Percentiles rank a stretch among this genome's conserved stretches.
These are phyloP conservation scores for Penicillium sp. DNA, from an alignment of 2,329 filamentous ascomycete species.

Conservation along the genomic window DNA sequence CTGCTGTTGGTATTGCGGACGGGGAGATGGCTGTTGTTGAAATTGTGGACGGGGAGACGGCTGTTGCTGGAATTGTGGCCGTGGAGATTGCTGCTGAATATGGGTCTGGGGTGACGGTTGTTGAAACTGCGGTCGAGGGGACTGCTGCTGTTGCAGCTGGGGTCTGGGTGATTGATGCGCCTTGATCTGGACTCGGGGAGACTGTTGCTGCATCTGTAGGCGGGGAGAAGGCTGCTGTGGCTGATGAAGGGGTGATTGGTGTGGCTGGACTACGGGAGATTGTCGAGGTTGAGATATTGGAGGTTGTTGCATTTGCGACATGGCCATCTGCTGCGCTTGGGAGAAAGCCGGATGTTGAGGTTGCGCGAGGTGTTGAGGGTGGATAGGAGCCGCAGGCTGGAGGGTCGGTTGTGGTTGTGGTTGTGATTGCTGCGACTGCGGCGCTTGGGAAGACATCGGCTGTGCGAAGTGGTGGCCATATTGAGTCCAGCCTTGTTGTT, in stretches of 20 bases:
- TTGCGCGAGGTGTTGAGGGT: constrained; percentile 38
- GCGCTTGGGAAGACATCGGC: constrained; percentile 31
- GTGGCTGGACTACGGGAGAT: constrained; percentile 4
- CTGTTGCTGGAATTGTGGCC: constrained; percentile 8
- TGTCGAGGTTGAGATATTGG: constrained; percentile 3
- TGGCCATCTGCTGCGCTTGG: constrained; percentile 17
- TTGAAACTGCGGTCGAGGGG: constrained; percentile 10
- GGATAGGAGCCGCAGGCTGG: constrained; percentile 21
- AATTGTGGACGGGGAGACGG: neutral
- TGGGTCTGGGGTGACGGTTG: constrained; percentile 8
- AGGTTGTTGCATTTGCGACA: neutral
- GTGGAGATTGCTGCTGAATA: constrained; percentile 6
- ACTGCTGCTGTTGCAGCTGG: constrained; percentile 11
- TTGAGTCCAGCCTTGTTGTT: constrained; percentile 22
- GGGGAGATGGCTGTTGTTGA: constrained; percentile 11
- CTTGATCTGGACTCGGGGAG: constrained; percentile 2
- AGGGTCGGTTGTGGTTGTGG: constrained; percentile 11
- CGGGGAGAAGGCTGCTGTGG: constrained; percentile 14
- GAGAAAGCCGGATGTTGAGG: constrained; percentile 25
- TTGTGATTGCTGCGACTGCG: constrained; percentile 26
- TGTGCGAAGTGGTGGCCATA: constrained; percentile 4
- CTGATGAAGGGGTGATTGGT: constrained; percentile 3
- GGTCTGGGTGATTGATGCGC: constrained; percentile 8
- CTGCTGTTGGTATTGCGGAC: constrained; percentile 24
- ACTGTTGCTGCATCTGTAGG: constrained; percentile 4